Percentiles rank a stretch among this genome's conserved stretches.
phyloP scores from a whole-genome alignment of 2,329 filamentous ascomycete species.

The Beauveria sp. region DNA sequence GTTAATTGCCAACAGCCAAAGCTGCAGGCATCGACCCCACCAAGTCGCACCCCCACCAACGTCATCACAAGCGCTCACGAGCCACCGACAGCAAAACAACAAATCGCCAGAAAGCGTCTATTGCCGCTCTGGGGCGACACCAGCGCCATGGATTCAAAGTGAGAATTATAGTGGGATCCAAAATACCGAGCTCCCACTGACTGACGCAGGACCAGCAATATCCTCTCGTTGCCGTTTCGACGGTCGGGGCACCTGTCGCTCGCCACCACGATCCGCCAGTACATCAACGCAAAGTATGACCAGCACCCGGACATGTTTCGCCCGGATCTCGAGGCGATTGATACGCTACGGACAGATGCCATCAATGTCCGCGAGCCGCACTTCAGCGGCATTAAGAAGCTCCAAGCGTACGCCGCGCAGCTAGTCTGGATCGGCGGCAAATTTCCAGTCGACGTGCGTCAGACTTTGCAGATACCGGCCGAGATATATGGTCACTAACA shows the following conservation, averaged over 20 bases:
- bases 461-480: background rate
- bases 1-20: background rate
- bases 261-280: conserved; percentile 77
- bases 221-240: conserved; percentile 80
- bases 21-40: background rate
- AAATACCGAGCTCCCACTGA: background rate
- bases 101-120: background rate
- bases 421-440: conserved; percentile 89
- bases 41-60: conserved; percentile 8
- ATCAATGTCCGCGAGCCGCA: conserved; percentile 85
- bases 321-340: conserved; percentile 76
- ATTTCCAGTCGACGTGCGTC: conserved; percentile 79
- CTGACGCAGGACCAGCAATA: conserved; percentile 37
- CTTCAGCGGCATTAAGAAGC: conserved; percentile 73
- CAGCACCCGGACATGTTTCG: conserved; percentile 97
- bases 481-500: conserved; percentile 8
- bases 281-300: conserved; percentile 97
- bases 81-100: background rate
- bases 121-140: background rate
- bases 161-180: background rate
- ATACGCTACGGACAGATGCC: conserved; percentile 76
- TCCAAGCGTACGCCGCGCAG: conserved; percentile 89
- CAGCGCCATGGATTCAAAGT: conserved; percentile 10
- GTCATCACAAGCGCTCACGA: conserved; percentile 1
- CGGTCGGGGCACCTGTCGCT: conserved; percentile 73